Conservation (phyloP, 78 protist species). For the Corallochytrium limacisporum region DNA sequence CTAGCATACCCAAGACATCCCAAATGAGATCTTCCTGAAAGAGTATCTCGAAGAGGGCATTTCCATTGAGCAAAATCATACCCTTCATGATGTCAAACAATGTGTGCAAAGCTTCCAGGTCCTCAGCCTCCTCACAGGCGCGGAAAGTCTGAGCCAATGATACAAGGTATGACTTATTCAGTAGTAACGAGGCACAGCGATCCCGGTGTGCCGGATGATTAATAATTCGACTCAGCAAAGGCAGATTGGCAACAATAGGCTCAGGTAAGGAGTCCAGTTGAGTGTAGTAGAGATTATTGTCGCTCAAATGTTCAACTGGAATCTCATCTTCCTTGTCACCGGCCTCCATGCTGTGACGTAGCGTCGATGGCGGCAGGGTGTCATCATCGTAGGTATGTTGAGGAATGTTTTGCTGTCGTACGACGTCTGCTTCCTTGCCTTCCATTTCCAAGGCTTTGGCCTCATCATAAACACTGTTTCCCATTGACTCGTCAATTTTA, state of each 20-base stretch:
- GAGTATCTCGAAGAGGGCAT: conserved; percentile 30
- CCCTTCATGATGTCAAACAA: conserved; percentile 30
- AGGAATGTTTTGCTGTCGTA: too few species aligned
- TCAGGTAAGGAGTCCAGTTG: too few species aligned
- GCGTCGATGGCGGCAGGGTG: too few species aligned
- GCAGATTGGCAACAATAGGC: not conserved
- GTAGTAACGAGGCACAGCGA: not conserved
- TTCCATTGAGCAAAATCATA: conserved; percentile 43
- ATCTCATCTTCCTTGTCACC: too few species aligned
- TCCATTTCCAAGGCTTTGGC: too few species aligned
- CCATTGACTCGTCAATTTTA: not conserved
- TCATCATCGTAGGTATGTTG: too few species aligned
- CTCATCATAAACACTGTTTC: not conserved
- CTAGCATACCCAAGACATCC: conserved; percentile 57
- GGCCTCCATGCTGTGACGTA: too few species aligned
- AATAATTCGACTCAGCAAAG: not conserved
- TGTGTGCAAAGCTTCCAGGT: conserved; percentile 19
- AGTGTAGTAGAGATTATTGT: too few species aligned
- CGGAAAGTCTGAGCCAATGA: not conserved
- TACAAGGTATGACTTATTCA: not conserved
- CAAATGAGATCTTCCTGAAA: conserved; percentile 42
- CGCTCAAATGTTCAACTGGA: too few species aligned
- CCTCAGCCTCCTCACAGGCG: conserved; percentile 11
- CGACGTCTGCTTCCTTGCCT: too few species aligned
- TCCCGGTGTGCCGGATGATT: not conserved